These are phyloP conservation scores for Cladosporium sp. DNA, from an alignment of 2,329 filamentous ascomycete genomes.

Conservation along the genomic window DNA sequence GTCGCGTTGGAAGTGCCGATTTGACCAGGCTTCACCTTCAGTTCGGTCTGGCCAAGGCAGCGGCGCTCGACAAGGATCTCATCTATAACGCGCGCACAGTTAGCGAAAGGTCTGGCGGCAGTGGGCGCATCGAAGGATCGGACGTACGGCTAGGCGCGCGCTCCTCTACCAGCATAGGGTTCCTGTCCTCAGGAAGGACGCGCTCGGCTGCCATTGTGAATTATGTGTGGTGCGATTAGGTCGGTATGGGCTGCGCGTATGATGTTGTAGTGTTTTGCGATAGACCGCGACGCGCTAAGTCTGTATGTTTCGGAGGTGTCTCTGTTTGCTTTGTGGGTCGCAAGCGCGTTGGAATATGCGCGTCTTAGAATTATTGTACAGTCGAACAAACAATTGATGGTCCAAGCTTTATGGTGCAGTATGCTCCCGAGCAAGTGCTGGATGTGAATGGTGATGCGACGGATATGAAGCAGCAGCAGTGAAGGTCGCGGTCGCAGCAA, in stretches of 20 bases:
- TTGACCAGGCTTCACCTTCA: conserved; percentile 77
- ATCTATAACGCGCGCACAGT: conserved; percentile 13
- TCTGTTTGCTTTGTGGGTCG: not conserved
- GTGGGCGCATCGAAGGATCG: not conserved
- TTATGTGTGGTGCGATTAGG: conserved; percentile 6
- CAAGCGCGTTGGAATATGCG: conserved; percentile 3
- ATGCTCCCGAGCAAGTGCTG: conserved; percentile 1
- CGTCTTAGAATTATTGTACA: not conserved
- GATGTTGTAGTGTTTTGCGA: conserved; percentile 8
- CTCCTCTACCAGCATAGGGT: conserved; percentile 64
- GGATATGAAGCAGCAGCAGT: not conserved
- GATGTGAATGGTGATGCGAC: conserved; percentile 4
- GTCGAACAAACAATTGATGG: not conserved
- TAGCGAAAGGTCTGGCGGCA: conserved; percentile 6
- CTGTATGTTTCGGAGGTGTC: conserved; percentile 17
- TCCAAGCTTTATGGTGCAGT: not conserved
- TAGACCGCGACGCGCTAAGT: conserved; percentile 17
- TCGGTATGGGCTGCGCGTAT: not conserved
- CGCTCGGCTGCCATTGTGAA: conserved; percentile 9
- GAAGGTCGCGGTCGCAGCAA: not conserved
- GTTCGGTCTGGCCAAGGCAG: conserved; percentile 87
- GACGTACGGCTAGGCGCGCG: conserved; percentile 64
- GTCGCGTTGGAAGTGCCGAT: conserved; percentile 69
- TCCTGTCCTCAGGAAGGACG: conserved; percentile 60
- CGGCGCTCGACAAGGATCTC: conserved; percentile 71